A percentile compares a stretch with the other conserved stretches of the same genome.
These are phyloP conservation scores for Tetragonia tetragonoides DNA, from an alignment of 148 eudicot genomes.

Conservation along the genomic window DNA sequence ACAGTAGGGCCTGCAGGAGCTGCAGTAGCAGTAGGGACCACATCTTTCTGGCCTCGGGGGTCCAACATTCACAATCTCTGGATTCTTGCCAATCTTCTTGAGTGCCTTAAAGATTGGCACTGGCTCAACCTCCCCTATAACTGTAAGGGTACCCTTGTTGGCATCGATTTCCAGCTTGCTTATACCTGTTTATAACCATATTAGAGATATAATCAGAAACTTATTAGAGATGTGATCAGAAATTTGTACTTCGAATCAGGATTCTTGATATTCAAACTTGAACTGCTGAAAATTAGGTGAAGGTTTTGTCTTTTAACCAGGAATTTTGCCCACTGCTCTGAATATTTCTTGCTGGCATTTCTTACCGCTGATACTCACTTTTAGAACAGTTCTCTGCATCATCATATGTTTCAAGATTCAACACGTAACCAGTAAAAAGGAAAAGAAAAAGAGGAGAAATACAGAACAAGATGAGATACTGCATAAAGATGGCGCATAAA, in stretches of 20 bases:
- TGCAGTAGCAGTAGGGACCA: conserved; percentile 21
- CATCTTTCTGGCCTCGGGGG: conserved; percentile 27
- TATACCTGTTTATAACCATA: conserved; percentile 17
- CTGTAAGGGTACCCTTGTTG: conserved; percentile 30
- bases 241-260: background rate
- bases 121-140: conserved; percentile 41
- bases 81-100: conserved; percentile 35
- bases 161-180: conserved; percentile 30
- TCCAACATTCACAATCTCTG: conserved; percentile 31
- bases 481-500: too few species aligned
- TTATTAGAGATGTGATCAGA: background rate
- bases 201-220: background rate
- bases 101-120: conserved; percentile 35
- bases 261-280: background rate
- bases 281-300: background rate
- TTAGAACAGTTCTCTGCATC: conserved; percentile 28
- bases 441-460: background rate
- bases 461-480: background rate
- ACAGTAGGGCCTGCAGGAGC: conserved; percentile 15
- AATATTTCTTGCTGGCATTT: conserved; percentile 17
- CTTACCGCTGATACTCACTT: conserved; percentile 20
- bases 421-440: background rate
- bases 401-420: background rate
- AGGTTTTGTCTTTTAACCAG: conserved; percentile 12
- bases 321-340: conserved; percentile 26